Base-by-base conservation (phyloP, 179 eudicot genomes). In the Patellifolia procumbens region DNA sequence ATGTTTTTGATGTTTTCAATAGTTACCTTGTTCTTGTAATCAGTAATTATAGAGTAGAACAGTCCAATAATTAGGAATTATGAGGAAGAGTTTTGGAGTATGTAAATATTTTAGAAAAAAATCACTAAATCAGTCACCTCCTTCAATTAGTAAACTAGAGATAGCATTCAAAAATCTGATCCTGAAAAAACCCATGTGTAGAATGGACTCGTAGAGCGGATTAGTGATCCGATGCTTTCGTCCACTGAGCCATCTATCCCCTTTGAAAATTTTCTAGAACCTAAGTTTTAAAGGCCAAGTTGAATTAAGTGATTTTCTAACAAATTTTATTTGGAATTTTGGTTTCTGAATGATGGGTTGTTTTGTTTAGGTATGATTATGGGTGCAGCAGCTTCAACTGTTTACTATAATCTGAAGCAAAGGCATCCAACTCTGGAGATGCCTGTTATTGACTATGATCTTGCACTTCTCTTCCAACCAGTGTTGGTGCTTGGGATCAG, bases 401-500 rank as follows among this genome's bases (percentile, higher is more conserved):
- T 91, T 12, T 91, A 90, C 82, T 91, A 91, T 42, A 91, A 91
- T 72, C 91, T 91, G n/a, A 90, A 81, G 83, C 87, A 88, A 72
- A 88, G 94, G 74, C 97, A 91, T 78, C 97, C 97, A 26, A 91
- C 97, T 32, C 53, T 90, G 15, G 90, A 90, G n/a, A 87, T 91
- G 87, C 97, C 97, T 15, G 84, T 91, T 49, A 91, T 91, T 43
- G 97, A 91, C 64, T 91, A 91, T 66, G 97, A 91, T 61, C 76
- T 91, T 58, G 97, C 94, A 20, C 83, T 91, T 65, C 92, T 91
- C 35, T 81, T 90, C 76, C 97, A 91, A 70, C 97, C 97, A 7
- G 86, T 91, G 92, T 83, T 91, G 80, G 91, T 91, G 84, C 82
- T 91, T 7, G 97, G 97, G 17, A 86, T 91, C 78, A 91, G 97